A percentile compares a stretch with the other conserved stretches of the same genome.
Conservation (phyloP, 192 early-diverging fungal genomes). For the Coemansia sp. region DNA sequence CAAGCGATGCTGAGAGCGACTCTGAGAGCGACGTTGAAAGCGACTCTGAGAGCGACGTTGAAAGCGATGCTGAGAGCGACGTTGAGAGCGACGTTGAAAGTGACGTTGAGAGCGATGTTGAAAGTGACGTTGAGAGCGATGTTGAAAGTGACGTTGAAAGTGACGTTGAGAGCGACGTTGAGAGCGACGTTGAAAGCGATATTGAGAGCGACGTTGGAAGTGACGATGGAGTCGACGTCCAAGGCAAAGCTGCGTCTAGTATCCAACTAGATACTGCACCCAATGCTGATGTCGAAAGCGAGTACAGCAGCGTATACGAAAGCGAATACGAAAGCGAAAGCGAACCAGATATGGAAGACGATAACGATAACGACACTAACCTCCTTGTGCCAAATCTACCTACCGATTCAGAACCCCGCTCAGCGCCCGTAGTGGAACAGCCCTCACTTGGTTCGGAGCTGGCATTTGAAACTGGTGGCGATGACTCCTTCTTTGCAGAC, state of each 20-base stretch:
- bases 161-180: neutral
- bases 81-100: no score
- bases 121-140: no score
- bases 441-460: neutral
- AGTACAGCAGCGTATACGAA: neutral
- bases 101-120: no score
- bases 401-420: neutral
- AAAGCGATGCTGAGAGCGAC: no score
- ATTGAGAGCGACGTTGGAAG: constrained; percentile 1
- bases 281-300: neutral
- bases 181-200: constrained; percentile 5
- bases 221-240: neutral
- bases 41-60: no score
- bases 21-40: no score
- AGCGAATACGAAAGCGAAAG: neutral
- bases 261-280: neutral
- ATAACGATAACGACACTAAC: neutral
- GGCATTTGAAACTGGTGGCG: constrained; percentile 4
- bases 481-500: constrained; percentile 25
- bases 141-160: neutral
- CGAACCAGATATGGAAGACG: neutral
- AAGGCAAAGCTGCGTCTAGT: neutral
- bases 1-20: no score
- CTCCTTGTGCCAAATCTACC: neutral
- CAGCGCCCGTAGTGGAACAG: neutral